A percentile compares a stretch with the other conserved stretches of the same genome.
phyloP scores from a whole-genome alignment of 768 basidiomycete genomes.

The Auriscalpium vulgare region DNA sequence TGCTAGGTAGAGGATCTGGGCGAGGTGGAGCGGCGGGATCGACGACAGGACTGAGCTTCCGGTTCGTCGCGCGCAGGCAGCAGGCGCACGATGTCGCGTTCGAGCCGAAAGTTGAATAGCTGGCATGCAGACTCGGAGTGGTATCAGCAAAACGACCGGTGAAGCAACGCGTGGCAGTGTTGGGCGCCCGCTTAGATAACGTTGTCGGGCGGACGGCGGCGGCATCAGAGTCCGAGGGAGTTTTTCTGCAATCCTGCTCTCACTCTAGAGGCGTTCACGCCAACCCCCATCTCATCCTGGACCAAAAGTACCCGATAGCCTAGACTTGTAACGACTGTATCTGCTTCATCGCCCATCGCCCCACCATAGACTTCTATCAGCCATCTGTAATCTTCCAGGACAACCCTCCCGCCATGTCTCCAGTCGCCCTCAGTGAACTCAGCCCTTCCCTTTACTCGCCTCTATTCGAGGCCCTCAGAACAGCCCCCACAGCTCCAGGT shows the following conservation, averaged over 20 bases:
- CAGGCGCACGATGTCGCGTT: too few species aligned
- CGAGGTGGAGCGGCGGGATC: too few species aligned
- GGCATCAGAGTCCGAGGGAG: too few species aligned
- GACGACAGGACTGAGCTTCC: too few species aligned
- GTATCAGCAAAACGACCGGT: too few species aligned
- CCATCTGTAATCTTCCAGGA: conserved; percentile 2
- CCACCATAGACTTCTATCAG: background rate
- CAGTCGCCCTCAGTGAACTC: conserved; percentile 40
- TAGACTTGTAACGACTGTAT: background rate
- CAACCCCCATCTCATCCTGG: conserved; percentile 4
- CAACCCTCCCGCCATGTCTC: conserved; percentile 37
- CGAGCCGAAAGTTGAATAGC: too few species aligned
- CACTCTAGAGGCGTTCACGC: conserved; percentile 5
- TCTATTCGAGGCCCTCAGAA: conserved; percentile 32
- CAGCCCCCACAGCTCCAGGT: conserved; percentile 33
- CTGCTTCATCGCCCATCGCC: background rate
- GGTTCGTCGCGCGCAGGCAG: too few species aligned
- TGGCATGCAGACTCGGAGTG: too few species aligned
- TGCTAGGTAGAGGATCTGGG: too few species aligned
- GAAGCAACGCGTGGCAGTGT: too few species aligned
- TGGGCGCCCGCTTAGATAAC: too few species aligned
- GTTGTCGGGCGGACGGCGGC: too few species aligned
- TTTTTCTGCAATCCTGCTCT: background rate
- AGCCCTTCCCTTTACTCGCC: conserved; percentile 36
- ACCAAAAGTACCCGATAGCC: conserved; percentile 6